phyloP scores from a whole-genome alignment of 768 basidiomycete species.

The Omphalotus guepiniiformis region DNA sequence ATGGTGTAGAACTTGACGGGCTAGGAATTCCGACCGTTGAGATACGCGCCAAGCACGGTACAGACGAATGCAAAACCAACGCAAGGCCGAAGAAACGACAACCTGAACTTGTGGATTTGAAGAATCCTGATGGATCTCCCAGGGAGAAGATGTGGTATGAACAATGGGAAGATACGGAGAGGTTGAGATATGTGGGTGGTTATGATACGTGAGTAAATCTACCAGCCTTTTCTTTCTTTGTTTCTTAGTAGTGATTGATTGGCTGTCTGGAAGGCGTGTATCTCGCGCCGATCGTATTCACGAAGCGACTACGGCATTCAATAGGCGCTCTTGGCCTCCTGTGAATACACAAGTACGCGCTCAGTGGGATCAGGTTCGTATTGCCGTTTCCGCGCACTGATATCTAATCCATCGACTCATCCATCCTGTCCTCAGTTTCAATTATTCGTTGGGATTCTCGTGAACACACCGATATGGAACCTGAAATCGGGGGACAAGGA shows the following conservation, averaged over 20 bases:
- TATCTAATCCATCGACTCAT: constrained; percentile 1
- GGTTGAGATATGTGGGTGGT: constrained; percentile 34
- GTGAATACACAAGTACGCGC: constrained; percentile 30
- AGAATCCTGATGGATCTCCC: not conserved
- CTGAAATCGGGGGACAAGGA: constrained; percentile 25
- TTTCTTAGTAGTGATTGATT: not conserved
- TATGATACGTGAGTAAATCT: constrained; percentile 47
- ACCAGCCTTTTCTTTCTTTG: not conserved
- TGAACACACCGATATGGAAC: constrained; percentile 40
- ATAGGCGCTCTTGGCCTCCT: constrained; percentile 24
- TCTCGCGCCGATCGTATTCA: constrained; percentile 23
- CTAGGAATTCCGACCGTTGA: constrained; percentile 63
- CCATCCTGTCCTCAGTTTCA: constrained; percentile 43
- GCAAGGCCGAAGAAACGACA: constrained; percentile 19
- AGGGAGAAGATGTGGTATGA: constrained; percentile 54
- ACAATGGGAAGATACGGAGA: constrained; percentile 65
- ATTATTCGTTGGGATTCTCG: constrained; percentile 53
- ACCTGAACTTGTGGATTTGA: not conserved
- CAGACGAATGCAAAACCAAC: constrained; percentile 54
- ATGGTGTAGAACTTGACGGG: constrained; percentile 63
- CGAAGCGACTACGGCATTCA: not conserved
- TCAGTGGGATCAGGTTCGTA: constrained; percentile 63
- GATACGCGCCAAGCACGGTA: constrained; percentile 47
- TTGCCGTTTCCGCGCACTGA: not conserved
- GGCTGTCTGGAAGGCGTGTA: not conserved